Percentiles rank a stretch among this genome's conserved stretches.
Conservation (phyloP, 2,329 filamentous ascomycete genomes). For the Helotiales sp. region DNA sequence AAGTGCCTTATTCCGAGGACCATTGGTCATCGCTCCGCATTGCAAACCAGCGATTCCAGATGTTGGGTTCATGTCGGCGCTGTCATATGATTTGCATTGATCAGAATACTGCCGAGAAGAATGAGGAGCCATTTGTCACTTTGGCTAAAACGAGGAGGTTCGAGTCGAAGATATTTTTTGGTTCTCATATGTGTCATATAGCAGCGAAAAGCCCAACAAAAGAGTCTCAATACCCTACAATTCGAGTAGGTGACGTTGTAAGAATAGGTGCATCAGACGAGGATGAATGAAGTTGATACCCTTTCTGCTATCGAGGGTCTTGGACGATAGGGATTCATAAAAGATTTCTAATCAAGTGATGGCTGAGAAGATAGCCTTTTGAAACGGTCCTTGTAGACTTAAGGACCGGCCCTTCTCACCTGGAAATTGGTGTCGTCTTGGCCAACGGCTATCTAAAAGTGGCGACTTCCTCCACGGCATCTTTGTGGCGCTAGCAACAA, state of each 20-base stretch:
- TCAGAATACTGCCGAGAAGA: constrained; percentile 74
- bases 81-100: constrained; percentile 98
- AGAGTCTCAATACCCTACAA: constrained; percentile 41
- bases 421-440: too few relatives aligned
- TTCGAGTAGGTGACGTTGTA: constrained; percentile 50
- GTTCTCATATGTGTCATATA: constrained; percentile 69
- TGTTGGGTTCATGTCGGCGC: constrained; percentile 80
- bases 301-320: background rate
- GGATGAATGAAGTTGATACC: constrained; percentile 1
- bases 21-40: constrained; percentile 70
- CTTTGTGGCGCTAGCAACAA: too few relatives aligned
- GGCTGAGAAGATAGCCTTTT: too few relatives aligned
- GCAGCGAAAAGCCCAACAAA: constrained; percentile 23
- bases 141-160: constrained; percentile 83
- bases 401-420: too few relatives aligned
- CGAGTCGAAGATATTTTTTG: constrained; percentile 86
- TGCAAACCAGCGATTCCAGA: constrained; percentile 62
- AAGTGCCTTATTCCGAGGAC: constrained; percentile 75
- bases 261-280: constrained; percentile 6
- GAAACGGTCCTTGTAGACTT: too few relatives aligned
- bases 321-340: too few relatives aligned
- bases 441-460: too few relatives aligned
- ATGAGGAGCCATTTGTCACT: constrained; percentile 85
- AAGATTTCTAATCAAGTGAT: too few relatives aligned
- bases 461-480: too few relatives aligned